A percentile compares a stretch with the other conserved stretches of the same genome.
Evolutionary conservation across 2,329 filamentous ascomycete species (phyloP).

Genomic region (Aspergillus alliaceus): DNA sequence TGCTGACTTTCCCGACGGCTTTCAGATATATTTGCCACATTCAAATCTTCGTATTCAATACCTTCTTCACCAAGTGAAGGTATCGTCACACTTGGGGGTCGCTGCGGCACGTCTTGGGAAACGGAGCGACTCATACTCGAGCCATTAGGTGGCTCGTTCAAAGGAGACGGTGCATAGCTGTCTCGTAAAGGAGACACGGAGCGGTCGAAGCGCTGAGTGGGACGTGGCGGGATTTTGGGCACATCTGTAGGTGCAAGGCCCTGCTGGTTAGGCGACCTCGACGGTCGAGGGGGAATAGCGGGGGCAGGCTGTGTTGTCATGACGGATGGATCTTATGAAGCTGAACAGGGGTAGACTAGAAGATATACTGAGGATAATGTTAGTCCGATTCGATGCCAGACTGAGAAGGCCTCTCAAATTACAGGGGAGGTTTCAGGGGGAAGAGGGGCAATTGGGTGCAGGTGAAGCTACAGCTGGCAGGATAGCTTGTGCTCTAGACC

Average conservation of each 20-base stretch:
- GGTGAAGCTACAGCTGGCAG: neutral
- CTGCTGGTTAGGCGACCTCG: conserved; percentile 52
- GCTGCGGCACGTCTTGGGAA: conserved; percentile 45
- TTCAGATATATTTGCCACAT: conserved; percentile 46
- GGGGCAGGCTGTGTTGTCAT: conserved; percentile 52
- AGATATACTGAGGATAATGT: neutral
- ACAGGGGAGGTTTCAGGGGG: neutral
- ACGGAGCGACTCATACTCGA: conserved; percentile 30
- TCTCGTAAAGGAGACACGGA: conserved; percentile 75
- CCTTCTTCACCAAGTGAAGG: conserved; percentile 89
- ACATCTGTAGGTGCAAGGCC: conserved; percentile 47
- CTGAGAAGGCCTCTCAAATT: neutral
- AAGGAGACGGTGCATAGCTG: conserved; percentile 79
- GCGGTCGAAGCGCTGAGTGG: conserved; percentile 66
- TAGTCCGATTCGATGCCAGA: neutral
- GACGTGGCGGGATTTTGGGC: conserved; percentile 78
- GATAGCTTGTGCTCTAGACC: neutral
- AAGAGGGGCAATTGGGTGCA: neutral
- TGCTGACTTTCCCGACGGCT: conserved; percentile 40
- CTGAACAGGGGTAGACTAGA: conserved; percentile 3
- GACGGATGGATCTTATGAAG: conserved; percentile 14
- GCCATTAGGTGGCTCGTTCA: conserved; percentile 66
- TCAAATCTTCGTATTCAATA: conserved; percentile 74
- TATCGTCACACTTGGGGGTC: conserved; percentile 75
- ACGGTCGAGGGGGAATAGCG: conserved; percentile 63